Percentiles rank a stretch among this genome's conserved stretches.
Evolutionary conservation across 192 early-diverging fungal genomes (phyloP).

Genomic region (Coemansia sp.): DNA sequence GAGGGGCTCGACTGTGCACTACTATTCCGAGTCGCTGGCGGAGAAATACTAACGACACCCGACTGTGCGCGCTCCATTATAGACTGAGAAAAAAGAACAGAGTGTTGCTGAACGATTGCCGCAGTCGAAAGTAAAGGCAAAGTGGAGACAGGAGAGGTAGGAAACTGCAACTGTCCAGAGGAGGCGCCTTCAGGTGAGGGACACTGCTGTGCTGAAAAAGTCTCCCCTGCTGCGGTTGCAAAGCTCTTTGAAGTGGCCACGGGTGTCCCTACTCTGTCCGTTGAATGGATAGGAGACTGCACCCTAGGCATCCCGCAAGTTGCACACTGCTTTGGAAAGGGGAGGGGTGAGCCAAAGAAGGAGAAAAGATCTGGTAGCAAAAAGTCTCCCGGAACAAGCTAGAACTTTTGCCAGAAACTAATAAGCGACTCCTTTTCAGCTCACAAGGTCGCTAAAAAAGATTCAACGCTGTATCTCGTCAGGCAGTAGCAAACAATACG

Average conservation of each 20-base stretch:
- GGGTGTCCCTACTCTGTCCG: background rate
- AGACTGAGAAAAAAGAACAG: slow-evolving; percentile 3
- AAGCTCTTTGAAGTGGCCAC: background rate
- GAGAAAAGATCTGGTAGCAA: background rate
- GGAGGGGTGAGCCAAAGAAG: background rate
- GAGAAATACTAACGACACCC: slow-evolving; percentile 26
- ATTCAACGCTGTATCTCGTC: background rate
- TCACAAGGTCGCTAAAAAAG: background rate
- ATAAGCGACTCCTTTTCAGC: background rate
- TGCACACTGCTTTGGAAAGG: background rate
- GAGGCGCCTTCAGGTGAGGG: slow-evolving; percentile 4
- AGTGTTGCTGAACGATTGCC: background rate
- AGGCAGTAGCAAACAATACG: background rate
- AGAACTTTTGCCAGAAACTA: background rate
- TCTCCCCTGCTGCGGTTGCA: slow-evolving; percentile 7
- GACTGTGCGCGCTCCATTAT: slow-evolving; percentile 11
- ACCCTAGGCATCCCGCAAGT: slow-evolving; percentile 5
- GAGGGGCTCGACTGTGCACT: slow-evolving; percentile 42
- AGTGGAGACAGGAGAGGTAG: slow-evolving; percentile 6
- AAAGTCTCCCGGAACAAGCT: slow-evolving; percentile 5
- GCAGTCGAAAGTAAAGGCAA: slow-evolving; percentile 2
- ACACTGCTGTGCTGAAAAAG: slow-evolving; percentile 3
- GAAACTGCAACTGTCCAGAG: slow-evolving; percentile 3
- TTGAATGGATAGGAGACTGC: background rate
- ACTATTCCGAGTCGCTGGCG: slow-evolving; percentile 26